Percentiles rank a stretch among this genome's conserved stretches.
phyloP scores from a whole-genome alignment of 495 filamentous ascomycete species.

The Achaetomiella virescens region DNA sequence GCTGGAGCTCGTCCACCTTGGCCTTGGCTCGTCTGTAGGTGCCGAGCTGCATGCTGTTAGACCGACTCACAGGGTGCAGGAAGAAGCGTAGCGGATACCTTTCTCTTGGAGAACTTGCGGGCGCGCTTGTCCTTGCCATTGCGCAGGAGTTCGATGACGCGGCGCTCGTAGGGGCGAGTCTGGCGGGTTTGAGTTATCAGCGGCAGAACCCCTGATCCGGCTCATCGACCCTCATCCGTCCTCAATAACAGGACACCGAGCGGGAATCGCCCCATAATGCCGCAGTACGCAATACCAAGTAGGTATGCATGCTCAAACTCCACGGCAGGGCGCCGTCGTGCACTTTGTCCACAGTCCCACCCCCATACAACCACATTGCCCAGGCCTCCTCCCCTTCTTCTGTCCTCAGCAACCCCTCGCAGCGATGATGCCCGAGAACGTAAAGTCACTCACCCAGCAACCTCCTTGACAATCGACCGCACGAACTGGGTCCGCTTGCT shows the following conservation, averaged over 20 bases:
- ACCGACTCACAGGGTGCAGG: too few relatives aligned
- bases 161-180: slow-evolving; percentile 91
- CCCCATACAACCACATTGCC: too few relatives aligned
- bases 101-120: slow-evolving; percentile 98
- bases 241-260: too few relatives aligned
- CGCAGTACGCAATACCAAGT: too few relatives aligned
- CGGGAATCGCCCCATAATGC: too few relatives aligned
- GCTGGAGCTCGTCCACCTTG: slow-evolving; percentile 97
- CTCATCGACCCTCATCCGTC: too few relatives aligned
- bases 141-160: slow-evolving; percentile 95
- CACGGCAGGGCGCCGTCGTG: too few relatives aligned
- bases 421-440: background rate
- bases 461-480: slow-evolving; percentile 86
- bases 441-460: slow-evolving; percentile 67
- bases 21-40: slow-evolving; percentile 96
- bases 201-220: background rate
- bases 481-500: slow-evolving; percentile 93
- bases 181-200: slow-evolving; percentile 10
- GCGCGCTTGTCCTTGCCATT: slow-evolving; percentile 99
- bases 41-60: slow-evolving; percentile 53
- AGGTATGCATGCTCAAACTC: too few relatives aligned
- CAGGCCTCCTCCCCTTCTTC: too few relatives aligned
- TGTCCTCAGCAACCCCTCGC: too few relatives aligned
- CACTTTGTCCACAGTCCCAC: too few relatives aligned
- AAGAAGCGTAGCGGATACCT: slow-evolving; percentile 30